Conservation (phyloP, 169 alveolate genomes). For the Plasmodium malariae region DNA sequence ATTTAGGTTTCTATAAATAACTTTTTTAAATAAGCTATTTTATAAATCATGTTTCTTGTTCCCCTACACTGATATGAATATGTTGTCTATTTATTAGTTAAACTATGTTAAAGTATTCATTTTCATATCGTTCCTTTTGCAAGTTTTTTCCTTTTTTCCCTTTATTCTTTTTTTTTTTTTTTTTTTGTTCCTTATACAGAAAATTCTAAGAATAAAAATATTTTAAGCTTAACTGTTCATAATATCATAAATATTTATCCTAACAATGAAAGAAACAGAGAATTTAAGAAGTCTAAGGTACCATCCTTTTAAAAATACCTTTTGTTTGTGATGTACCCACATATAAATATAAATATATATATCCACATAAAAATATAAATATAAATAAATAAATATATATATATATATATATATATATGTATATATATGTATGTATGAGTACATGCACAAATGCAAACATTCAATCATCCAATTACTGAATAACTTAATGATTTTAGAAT, state of each 20-base stretch:
- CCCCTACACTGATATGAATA: too few relatives aligned
- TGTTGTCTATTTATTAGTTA: background rate
- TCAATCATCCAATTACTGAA: too few relatives aligned
- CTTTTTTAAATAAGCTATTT: constrained; percentile 1
- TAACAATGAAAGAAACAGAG: constrained; percentile 75
- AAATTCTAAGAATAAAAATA: constrained; percentile 30
- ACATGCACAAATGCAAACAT: background rate
- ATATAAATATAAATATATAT: too few relatives aligned
- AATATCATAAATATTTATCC: constrained; percentile 74
- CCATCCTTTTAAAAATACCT: background rate
- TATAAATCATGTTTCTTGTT: too few relatives aligned
- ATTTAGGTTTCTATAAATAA: constrained; percentile 45
- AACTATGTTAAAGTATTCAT: background rate
- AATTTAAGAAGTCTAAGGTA: constrained; percentile 72
- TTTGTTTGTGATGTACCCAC: background rate
- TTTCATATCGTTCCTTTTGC: background rate
- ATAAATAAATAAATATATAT: background rate
- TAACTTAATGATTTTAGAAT: background rate
- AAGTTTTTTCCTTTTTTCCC: background rate
- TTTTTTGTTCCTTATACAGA: constrained; percentile 15
- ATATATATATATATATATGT: background rate
- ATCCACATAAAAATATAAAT: too few relatives aligned
- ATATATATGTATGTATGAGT: background rate
- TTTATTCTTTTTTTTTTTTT: constrained; percentile 1
- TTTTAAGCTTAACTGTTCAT: constrained; percentile 68